Conservation (phyloP, 352 stramenopile genomes). For the Phytophthora pseudosyringae region DNA sequence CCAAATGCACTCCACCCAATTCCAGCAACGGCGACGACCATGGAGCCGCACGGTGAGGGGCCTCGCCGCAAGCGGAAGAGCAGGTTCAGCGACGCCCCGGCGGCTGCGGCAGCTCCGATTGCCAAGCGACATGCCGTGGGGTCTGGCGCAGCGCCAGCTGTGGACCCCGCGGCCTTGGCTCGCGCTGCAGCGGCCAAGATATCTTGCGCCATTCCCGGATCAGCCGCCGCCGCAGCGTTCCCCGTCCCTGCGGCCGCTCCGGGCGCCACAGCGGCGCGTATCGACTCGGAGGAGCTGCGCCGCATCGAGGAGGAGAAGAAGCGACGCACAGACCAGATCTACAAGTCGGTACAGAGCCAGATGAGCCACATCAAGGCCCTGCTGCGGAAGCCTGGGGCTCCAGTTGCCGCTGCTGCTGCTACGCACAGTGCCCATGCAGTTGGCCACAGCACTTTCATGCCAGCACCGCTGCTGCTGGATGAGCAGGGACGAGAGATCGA, state of each 20-base stretch:
- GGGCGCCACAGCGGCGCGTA: conserved; percentile 1
- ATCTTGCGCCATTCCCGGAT: conserved; percentile 57
- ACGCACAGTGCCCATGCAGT: neutral
- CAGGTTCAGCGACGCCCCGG: conserved; percentile 78
- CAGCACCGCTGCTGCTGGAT: conserved; percentile 78
- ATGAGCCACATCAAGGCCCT: conserved; percentile 82
- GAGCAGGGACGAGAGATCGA: conserved; percentile 83
- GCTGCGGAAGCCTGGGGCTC: conserved; percentile 52
- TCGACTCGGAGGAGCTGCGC: conserved; percentile 43
- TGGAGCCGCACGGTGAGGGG: conserved; percentile 38
- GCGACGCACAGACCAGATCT: conserved; percentile 75
- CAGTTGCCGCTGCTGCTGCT: conserved; percentile 1
- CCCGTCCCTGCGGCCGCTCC: neutral
- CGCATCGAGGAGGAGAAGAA: conserved; percentile 63
- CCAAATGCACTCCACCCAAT: conserved; percentile 10
- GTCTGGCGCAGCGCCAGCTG: neutral
- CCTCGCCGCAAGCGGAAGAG: conserved; percentile 80
- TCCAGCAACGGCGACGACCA: neutral
- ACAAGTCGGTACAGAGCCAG: conserved; percentile 86
- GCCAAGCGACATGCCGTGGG: conserved; percentile 20
- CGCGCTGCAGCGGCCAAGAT: conserved; percentile 82
- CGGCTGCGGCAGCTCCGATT: conserved; percentile 20
- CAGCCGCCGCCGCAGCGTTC: conserved; percentile 1
- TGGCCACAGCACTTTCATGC: conserved; percentile 60
- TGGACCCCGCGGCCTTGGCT: conserved; percentile 68